Percentiles rank a stretch among this genome's conserved stretches.
phyloP scores from a whole-genome alignment of 2,329 filamentous ascomycete species.

The Botrytis fragariae region DNA sequence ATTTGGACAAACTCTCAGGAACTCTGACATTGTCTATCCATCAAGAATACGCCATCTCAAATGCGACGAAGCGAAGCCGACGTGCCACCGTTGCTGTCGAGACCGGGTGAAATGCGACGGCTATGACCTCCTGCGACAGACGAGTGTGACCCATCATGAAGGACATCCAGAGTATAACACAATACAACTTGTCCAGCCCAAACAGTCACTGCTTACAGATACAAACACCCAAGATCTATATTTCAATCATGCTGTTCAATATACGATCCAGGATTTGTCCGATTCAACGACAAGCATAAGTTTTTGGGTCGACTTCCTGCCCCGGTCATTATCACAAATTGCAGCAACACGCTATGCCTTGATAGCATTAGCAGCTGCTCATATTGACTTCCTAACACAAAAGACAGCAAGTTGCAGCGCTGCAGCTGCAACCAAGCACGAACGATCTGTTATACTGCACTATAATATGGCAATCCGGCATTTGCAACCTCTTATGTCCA shows the following conservation, averaged over 20 bases:
- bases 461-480: background rate
- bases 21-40: background rate
- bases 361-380: background rate
- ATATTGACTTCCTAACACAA: background rate
- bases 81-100: background rate
- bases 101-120: background rate
- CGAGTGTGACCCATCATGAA: background rate
- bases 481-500: background rate
- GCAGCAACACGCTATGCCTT: background rate
- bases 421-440: background rate
- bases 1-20: background rate
- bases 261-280: background rate
- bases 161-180: background rate
- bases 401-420: background rate
- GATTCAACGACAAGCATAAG: background rate
- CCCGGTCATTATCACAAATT: background rate
- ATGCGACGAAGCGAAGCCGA: background rate
- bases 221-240: background rate
- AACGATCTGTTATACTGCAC: background rate
- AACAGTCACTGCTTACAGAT: background rate
- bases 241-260: background rate
- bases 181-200: background rate
- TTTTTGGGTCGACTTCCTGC: background rate
- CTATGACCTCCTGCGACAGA: background rate
- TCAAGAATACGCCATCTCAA: background rate